Evolutionary conservation across 768 basidiomycete species (phyloP).

Genomic region (Tricholoma saponaceum): DNA sequence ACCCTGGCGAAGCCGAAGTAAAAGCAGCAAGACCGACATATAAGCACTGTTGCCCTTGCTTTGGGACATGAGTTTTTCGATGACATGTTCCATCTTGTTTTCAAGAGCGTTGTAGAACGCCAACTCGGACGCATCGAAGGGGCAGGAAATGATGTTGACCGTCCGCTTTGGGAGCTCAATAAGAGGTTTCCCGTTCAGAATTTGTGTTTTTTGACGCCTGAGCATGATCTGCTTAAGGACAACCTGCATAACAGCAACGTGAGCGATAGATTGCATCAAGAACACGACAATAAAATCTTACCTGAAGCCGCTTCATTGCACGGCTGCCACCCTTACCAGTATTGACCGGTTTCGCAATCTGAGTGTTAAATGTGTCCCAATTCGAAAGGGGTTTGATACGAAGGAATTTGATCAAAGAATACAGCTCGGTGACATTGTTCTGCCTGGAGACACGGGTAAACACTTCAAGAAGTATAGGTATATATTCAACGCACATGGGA

Average conservation of each 20-base stretch:
- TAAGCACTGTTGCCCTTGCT: slow-evolving; percentile 56
- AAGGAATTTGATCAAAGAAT: slow-evolving; percentile 85
- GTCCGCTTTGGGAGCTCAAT: slow-evolving; percentile 75
- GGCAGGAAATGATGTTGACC: slow-evolving; percentile 69
- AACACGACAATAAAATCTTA: slow-evolving; percentile 20
- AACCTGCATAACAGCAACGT: slow-evolving; percentile 37
- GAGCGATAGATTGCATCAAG: not conserved
- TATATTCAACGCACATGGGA: slow-evolving; percentile 48
- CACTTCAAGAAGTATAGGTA: slow-evolving; percentile 21
- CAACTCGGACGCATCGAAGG: slow-evolving; percentile 73
- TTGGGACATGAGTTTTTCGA: slow-evolving; percentile 62
- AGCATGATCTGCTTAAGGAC: slow-evolving; percentile 88
- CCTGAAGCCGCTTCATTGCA: slow-evolving; percentile 85
- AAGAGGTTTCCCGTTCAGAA: slow-evolving; percentile 74
- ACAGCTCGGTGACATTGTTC: slow-evolving; percentile 89
- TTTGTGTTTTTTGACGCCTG: slow-evolving; percentile 73
- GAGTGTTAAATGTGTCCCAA: slow-evolving; percentile 73
- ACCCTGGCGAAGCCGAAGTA: slow-evolving; percentile 90
- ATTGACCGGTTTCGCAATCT: slow-evolving; percentile 80
- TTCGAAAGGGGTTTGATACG: slow-evolving; percentile 78
- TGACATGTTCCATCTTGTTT: slow-evolving; percentile 56
- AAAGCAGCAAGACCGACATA: slow-evolving; percentile 64
- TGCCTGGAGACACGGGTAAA: slow-evolving; percentile 47
- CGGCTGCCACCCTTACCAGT: slow-evolving; percentile 49
- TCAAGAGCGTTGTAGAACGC: slow-evolving; percentile 77